phyloP scores from a whole-genome alignment of 495 filamentous ascomycete genomes.

The Glutinoglossum americanum region DNA sequence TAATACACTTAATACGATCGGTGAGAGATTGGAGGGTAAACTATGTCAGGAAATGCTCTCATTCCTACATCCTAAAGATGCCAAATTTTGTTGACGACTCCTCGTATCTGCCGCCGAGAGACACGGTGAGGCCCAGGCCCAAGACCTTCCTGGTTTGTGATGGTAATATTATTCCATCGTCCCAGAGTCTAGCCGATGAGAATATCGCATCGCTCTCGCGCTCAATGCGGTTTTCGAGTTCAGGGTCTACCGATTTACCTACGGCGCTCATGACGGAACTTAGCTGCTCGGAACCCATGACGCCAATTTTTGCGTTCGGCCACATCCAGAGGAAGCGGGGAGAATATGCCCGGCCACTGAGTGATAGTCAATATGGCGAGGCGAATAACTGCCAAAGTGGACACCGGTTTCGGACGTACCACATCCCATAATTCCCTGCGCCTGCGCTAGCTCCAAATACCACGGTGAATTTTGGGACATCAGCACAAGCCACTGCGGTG shows the following conservation, averaged over 20 bases:
- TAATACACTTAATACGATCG: neutral
- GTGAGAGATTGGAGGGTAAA: neutral
- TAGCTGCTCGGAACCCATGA: conserved; percentile 92
- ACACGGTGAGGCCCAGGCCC: conserved; percentile 61
- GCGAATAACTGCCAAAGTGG: neutral
- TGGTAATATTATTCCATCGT: conserved; percentile 86
- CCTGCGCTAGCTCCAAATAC: conserved; percentile 69
- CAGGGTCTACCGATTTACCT: conserved; percentile 61
- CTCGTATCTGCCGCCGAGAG: conserved; percentile 32
- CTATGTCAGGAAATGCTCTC: neutral
- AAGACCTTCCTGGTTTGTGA: conserved; percentile 68
- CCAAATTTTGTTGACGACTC: conserved; percentile 61
- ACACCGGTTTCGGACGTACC: conserved; percentile 22
- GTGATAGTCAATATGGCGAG: conserved; percentile 1
- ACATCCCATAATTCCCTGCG: conserved; percentile 67
- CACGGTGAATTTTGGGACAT: conserved; percentile 94
- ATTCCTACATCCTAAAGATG: conserved; percentile 78
- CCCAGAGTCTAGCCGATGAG: conserved; percentile 78
- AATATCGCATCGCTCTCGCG: conserved; percentile 75
- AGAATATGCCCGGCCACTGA: conserved; percentile 73
- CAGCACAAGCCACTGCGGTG: conserved; percentile 82
- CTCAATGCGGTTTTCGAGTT: conserved; percentile 68
- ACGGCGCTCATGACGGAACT: conserved; percentile 88
- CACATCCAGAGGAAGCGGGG: conserved; percentile 91
- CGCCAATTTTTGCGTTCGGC: conserved; percentile 85